A percentile compares a stretch with the other conserved stretches of the same genome.
phyloP scores from a whole-genome alignment of 2,329 filamentous ascomycete genomes.

The Fusarium oxysporum region DNA sequence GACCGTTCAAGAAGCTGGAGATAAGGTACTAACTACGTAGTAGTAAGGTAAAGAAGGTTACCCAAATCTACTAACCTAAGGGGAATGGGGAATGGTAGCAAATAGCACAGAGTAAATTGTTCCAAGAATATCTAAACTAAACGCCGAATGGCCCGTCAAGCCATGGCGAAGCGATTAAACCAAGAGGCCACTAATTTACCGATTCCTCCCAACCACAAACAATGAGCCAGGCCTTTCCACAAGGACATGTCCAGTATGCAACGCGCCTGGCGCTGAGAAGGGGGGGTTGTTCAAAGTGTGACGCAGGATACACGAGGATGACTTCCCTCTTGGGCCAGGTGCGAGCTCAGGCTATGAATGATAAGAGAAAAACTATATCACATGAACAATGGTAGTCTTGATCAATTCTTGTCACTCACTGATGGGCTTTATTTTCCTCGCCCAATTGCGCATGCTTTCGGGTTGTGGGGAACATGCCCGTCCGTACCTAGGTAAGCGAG shows the following conservation, averaged over 20 bases:
- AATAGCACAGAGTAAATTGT: not conserved
- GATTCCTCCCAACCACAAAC: not conserved
- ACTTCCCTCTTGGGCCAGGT: conserved; percentile 22
- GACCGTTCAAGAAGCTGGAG: not conserved
- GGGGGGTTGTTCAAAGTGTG: not conserved
- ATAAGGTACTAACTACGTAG: not conserved
- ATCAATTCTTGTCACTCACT: not conserved
- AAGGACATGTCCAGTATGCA: conserved; percentile 2
- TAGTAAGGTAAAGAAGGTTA: not conserved
- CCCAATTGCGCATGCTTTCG: not conserved
- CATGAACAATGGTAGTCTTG: too few species aligned
- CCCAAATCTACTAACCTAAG: not conserved
- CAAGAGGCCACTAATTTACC: not conserved
- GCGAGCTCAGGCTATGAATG: not conserved
- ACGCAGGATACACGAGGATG: conserved; percentile 25
- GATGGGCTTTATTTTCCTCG: not conserved
- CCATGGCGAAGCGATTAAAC: not conserved
- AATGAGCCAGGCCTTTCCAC: conserved; percentile 20
- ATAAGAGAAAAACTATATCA: not conserved
- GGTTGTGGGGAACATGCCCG: conserved; percentile 1
- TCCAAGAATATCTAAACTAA: not conserved
- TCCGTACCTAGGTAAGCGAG: not conserved
- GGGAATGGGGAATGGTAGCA: not conserved
- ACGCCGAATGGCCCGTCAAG: not conserved
- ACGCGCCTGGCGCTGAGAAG: not conserved